Evolutionary conservation across 768 basidiomycete genomes (phyloP).

Genomic region (Auriscalpium vulgare): DNA sequence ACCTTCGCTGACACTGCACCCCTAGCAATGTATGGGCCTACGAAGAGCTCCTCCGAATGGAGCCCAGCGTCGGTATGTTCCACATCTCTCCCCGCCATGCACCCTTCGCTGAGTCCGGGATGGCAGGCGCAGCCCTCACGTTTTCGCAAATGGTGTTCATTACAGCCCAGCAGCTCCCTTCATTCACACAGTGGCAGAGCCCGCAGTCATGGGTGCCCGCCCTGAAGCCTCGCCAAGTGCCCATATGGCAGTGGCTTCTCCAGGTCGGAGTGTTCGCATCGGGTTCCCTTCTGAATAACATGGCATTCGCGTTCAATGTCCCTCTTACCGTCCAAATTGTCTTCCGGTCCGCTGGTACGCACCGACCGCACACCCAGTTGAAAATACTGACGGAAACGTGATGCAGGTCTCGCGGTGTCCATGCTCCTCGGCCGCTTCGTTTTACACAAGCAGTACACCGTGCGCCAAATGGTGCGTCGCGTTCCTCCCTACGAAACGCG

Average conservation of each 20-base stretch:
- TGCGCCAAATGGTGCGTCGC: background rate
- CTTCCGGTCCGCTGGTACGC: slow-evolving; percentile 72
- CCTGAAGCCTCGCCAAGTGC: slow-evolving; percentile 61
- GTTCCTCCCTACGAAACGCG: background rate
- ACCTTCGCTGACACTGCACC: background rate
- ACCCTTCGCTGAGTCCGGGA: background rate
- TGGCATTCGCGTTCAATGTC: slow-evolving; percentile 70
- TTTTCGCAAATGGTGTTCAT: slow-evolving; percentile 83
- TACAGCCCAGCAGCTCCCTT: slow-evolving; percentile 54
- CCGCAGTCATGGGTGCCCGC: slow-evolving; percentile 31
- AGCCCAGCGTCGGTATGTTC: slow-evolving; percentile 54
- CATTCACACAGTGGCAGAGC: slow-evolving; percentile 38
- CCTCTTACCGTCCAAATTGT: slow-evolving; percentile 77
- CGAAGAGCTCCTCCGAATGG: slow-evolving; percentile 63
- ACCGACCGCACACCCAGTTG: slow-evolving; percentile 3
- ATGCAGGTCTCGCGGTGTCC: slow-evolving; percentile 13
- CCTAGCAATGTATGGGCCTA: slow-evolving; percentile 70
- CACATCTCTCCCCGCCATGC: slow-evolving; percentile 1
- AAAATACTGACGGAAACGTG: background rate
- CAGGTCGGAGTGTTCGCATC: slow-evolving; percentile 65
- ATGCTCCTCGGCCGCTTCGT: slow-evolving; percentile 13
- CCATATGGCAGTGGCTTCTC: slow-evolving; percentile 54
- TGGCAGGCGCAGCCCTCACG: slow-evolving; percentile 68
- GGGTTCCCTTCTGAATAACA: slow-evolving; percentile 71
- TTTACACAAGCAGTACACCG: slow-evolving; percentile 10